Base-by-base conservation (phyloP, 2,329 filamentous ascomycete genomes). In the Rutstroemia sp. region DNA sequence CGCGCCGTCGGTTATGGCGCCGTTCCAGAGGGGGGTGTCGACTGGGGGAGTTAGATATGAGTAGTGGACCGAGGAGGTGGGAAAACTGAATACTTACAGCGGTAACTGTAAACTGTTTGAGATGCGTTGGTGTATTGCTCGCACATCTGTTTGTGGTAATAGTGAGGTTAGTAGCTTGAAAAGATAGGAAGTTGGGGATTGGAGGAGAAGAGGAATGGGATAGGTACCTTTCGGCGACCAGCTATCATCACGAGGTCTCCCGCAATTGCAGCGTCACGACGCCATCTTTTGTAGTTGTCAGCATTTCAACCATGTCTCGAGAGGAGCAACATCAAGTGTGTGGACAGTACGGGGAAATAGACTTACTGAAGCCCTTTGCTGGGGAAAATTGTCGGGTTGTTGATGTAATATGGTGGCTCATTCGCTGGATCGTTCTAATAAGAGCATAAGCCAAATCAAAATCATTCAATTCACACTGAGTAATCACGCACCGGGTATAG, bases 161-260 rank as follows among this genome's bases (percentile, higher is more conserved):
- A 10, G 10, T 34, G n/a, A n/a, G n/a, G 10, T 34, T 4, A 34
- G 30, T 34, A 34, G 30, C 10, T 34, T 34, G 2, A 34, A 34
- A n/a, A n/a, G n/a, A n/a, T n/a, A n/a, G n/a, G n/a, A n/a, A n/a
- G n/a, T n/a, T n/a, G n/a, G 30, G 30, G 10, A 12, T 3, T 9
- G 0, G 4, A 14, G 10, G 14, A 39, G 12, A 10, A 42, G 7
- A 39, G 5, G 12, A 7, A 10, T 16, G 27, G 5, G 6, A 10
- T 16, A 19, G 5, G 6, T 30, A 56, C 38, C 27, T 56, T 73
- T 27, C 76, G 71, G 1, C 76, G 69, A 12, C 73, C 73, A 1
- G 73, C 73, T 51, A 77, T 73, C 72, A 79, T 78, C 34, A 77
- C 73, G 5, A 78, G 63, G 52, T 79, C 76, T 0, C 72, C 72